These are phyloP conservation scores for Panaeolus cyanescens DNA, from an alignment of 768 basidiomycete genomes.

Conservation along the genomic window DNA sequence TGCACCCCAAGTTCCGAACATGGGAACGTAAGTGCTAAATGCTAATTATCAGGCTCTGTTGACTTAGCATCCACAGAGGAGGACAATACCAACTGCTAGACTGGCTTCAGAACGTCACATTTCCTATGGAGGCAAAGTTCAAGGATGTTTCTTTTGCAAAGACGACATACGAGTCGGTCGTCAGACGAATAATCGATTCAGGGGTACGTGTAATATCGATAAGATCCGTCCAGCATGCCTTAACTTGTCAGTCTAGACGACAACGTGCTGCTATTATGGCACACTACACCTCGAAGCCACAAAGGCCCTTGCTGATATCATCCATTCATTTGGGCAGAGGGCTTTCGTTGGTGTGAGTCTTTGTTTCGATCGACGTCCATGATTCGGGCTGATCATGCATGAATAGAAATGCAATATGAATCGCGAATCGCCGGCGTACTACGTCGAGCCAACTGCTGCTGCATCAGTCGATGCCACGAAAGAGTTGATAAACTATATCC, in stretches of 20 bases:
- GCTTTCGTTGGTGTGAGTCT: conserved; percentile 80
- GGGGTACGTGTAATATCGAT: conserved; percentile 57
- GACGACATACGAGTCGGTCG: conserved; percentile 68
- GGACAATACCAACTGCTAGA: conserved; percentile 86
- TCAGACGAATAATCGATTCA: conserved; percentile 66
- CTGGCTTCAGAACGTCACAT: conserved; percentile 85
- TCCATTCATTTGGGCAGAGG: conserved; percentile 68
- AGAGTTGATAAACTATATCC: conserved; percentile 70
- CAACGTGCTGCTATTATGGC: conserved; percentile 92
- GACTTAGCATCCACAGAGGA: conserved; percentile 51
- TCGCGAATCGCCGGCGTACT: conserved; percentile 64
- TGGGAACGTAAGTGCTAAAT: conserved; percentile 51
- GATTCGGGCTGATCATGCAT: conserved; percentile 5
- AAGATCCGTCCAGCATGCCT: conserved; percentile 10
- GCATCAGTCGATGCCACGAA: conserved; percentile 64
- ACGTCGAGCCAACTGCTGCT: conserved; percentile 63
- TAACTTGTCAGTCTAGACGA: conserved; percentile 62
- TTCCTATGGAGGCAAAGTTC: conserved; percentile 85
- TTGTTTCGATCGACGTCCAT: neutral
- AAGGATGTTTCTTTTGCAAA: conserved; percentile 68
- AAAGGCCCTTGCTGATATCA: conserved; percentile 77
- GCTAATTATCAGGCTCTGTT: neutral
- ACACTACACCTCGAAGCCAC: conserved; percentile 81
- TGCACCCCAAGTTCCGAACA: conserved; percentile 78
- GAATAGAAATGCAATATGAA: conserved; percentile 90